Base-by-base conservation (phyloP, 2,329 filamentous ascomycete genomes). In the Pseudocercospora fijiensis region DNA sequence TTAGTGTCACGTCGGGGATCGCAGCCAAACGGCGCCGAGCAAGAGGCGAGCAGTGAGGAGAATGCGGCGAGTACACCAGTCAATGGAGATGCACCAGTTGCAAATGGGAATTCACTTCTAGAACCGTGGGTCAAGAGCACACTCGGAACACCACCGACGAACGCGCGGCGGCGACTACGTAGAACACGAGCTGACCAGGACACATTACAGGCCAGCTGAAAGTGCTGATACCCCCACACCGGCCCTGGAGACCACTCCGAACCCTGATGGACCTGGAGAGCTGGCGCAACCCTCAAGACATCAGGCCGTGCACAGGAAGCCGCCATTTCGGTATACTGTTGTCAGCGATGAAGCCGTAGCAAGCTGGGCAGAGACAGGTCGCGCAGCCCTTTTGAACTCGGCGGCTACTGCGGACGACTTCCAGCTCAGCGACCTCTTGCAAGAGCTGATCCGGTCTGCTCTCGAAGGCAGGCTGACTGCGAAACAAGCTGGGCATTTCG, bases 361-460 rank as follows among this genome's bases (percentile, higher is more conserved):
- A 30, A 78, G 81, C 28, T 98, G 95, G 95, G 78, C 82, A 43
- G 81, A 84, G 33, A 82, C 79, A 52, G 91, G 90, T 28, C 88
- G 87, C 61, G 83, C 88, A 65, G 84, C 86, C 26, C 80, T 96
- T 11, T 78, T 94, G 20, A 83, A 86, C 22, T 83, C 86, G 70
- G 90, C 88, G 24, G 76, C 84, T 49, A 82, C 87, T 69, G 88
- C 89, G 55, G 85, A 89, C 68, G 86, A 90, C 7, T 82, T 88
- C 52, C 85, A 87, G 62, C 80, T 96, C 41, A 87, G 88, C 28
- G 84, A 84, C 13, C 80, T 96, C 22, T 92, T 93, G 70, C 91
- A 96, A 78, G 95, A 99, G 76, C 85, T 97, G 41, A 85, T 95
- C 37, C 87, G 89, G 65, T 87, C 91, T 33, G 88, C 89, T 18